Evolutionary conservation across 1,284 basidiomycete species (phyloP).

Genomic region (Microbotryum saponariae): DNA sequence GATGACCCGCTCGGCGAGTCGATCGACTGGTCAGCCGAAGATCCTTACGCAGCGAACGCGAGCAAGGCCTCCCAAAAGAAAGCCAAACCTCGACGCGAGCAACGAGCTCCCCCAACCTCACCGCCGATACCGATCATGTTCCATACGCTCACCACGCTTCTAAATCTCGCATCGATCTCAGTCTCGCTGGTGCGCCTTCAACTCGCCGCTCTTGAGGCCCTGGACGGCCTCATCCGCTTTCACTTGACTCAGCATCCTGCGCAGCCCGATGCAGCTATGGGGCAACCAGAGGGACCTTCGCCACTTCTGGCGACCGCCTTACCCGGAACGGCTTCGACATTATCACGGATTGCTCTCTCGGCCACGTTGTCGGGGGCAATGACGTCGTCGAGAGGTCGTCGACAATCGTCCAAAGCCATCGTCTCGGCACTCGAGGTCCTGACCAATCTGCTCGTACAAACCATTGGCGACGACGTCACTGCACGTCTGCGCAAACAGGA

Average conservation of each 20-base stretch:
- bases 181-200: constrained; percentile 58
- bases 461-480: constrained; percentile 12
- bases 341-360: constrained; percentile 53
- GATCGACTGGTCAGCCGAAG: constrained; percentile 47
- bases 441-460: constrained; percentile 34
- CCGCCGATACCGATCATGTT: constrained; percentile 58
- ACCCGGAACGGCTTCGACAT: constrained; percentile 44
- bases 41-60: constrained; percentile 28
- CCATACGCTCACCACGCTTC: constrained; percentile 65
- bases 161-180: constrained; percentile 48
- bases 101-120: not conserved
- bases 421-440: constrained; percentile 41
- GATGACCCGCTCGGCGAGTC: constrained; percentile 47
- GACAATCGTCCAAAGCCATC: constrained; percentile 23
- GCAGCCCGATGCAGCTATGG: constrained; percentile 38
- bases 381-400: constrained; percentile 2
- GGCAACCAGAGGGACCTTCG: constrained; percentile 37
- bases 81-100: not conserved
- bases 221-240: constrained; percentile 52
- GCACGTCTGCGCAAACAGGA: not conserved
- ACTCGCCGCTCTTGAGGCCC: constrained; percentile 54
- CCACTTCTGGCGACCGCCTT: constrained; percentile 28
- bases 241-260: constrained; percentile 60
- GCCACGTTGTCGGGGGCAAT: constrained; percentile 38
- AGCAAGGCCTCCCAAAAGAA: not conserved